Base-by-base conservation (phyloP, 257 asterid genomes). In the Cruciata laevipes region DNA sequence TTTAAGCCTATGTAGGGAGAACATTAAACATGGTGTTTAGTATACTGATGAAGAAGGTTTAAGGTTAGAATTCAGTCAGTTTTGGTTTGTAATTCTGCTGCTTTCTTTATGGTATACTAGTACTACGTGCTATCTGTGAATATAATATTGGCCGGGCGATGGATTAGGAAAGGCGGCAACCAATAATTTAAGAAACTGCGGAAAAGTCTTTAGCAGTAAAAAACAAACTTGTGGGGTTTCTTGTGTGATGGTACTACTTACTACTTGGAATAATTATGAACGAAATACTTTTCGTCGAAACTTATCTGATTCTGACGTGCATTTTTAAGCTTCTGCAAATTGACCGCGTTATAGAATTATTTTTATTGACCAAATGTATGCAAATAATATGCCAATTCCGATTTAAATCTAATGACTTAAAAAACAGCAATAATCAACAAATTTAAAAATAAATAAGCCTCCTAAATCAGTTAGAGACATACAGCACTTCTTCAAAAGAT, bases 71-170 rank as follows among this genome's bases (percentile, higher is more conserved):
- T 68, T 61, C 21, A 20, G 61, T 60, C 67, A 69, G 73, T 69
- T 69, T 69, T 69, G 69, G 53, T 69, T 44, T 69, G 69, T 71
- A 32, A 49, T 63, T 16, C 65, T 35, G 51, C 21, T 60, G 65
- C 65, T 30, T 14, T 63, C 5, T 16, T 35, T 37, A 10, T 18
- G 55, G 23, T 24, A 53, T 20, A 51, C 8, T 44, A 44, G 1
- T 51, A 53, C 30, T 53, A 56, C 31, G 27, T 63, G n/a, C n/a
- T n/a, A 20, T 11, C 42, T 63, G 33, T 67, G 52, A 53, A 24
- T 33, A 33, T n/a, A 17, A 37, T 12, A 11, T 18, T 42, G 51
- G 18, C n/a, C n/a, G 18, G 12, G 16, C 5, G 51, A 42, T 42
- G 16, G 51, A 42, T 42, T 12, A 12, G 51, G 51, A 37, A 37